Evolutionary conservation across 169 alveolate species (phyloP), one percentile per base, ranked within the genome.

Genomic region (Plasmodium fragile): DNA sequence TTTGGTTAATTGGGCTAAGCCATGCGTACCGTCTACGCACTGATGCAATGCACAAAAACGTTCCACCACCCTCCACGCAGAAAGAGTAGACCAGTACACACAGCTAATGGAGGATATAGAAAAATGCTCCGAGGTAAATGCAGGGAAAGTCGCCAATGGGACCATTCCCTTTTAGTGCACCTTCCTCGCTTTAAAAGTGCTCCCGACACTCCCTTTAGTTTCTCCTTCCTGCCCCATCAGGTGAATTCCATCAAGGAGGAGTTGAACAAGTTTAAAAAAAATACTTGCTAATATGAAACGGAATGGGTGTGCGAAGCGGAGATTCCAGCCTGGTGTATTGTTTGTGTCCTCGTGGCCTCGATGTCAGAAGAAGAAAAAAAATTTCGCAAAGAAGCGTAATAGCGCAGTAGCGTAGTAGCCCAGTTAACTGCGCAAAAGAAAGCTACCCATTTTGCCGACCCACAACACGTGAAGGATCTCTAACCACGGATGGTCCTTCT

Each of bases 71-170:
- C 43, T 53, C 28, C 32, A n/a, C 65, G 53, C 49, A 85, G 93
- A 85, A 73, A 34, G 43, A 13, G 49, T 85, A 49, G 85, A 75
- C 10, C 93, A 85, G 18, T 85, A 85, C 69, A 32, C 75, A 41
- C 75, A 25, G 55, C 69, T 85, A 41, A 85, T 85, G 32, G 59
- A 32, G 11, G 75, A 85, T 11, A 73, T 85, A 73, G 69, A 75
- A 30, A 77, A 73, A 3, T 73, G 93, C 36, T 11, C 85, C 34
- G 93, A 72, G 16, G 93, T 85, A 85, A 73, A 28, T 55, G 53
- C 52, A 52, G 32, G 18, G 22, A 49, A 49, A 28, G 30, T 28
- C 30, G 22, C 16, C 22, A 80, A 11, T 41, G 49, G 36, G 32
- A 25, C 53, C 7, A 49, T 13, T 49, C 16, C 2, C 59, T 49